Percentiles rank a stretch among this genome's conserved stretches.
Conservation (phyloP, 2,329 filamentous ascomycete species). For the Neodidymelliopsis sp. region DNA sequence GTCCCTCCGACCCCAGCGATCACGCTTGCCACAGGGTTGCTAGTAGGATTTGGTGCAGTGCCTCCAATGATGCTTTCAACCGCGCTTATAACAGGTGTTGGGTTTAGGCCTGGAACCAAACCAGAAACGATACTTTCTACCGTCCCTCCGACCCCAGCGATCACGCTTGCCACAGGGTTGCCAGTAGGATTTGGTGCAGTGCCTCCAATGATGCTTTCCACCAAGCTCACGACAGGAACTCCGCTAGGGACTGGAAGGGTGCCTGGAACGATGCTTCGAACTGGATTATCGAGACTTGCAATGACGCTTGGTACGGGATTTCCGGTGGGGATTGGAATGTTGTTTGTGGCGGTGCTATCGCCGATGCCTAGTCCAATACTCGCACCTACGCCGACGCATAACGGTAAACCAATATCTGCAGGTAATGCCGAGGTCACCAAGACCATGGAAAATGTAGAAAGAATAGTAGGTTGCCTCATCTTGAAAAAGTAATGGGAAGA, state of each 20-base stretch:
- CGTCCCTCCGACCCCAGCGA: too few relatives aligned
- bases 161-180: too few relatives aligned
- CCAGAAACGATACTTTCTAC: too few relatives aligned
- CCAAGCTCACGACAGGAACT: background rate
- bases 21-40: background rate
- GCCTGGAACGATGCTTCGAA: background rate
- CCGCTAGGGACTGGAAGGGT: background rate
- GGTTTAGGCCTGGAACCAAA: too few relatives aligned
- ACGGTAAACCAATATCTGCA: background rate
- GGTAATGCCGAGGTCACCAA: background rate
- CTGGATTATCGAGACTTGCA: background rate
- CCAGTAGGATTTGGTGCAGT: too few relatives aligned
- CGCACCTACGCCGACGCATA: background rate
- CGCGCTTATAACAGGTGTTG: too few relatives aligned
- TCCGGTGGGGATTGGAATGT: background rate
- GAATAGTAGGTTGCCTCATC: background rate
- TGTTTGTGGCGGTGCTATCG: background rate
- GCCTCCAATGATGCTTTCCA: background rate
- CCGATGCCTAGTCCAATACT: background rate
- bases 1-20: background rate
- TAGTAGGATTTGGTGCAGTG: background rate
- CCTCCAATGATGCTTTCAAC: too few relatives aligned
- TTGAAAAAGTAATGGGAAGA: background rate
- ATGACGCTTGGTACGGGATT: background rate
- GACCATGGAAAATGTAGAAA: background rate